phyloP scores from a whole-genome alignment of 208 protist species.

The Leishmania guyanensis region DNA sequence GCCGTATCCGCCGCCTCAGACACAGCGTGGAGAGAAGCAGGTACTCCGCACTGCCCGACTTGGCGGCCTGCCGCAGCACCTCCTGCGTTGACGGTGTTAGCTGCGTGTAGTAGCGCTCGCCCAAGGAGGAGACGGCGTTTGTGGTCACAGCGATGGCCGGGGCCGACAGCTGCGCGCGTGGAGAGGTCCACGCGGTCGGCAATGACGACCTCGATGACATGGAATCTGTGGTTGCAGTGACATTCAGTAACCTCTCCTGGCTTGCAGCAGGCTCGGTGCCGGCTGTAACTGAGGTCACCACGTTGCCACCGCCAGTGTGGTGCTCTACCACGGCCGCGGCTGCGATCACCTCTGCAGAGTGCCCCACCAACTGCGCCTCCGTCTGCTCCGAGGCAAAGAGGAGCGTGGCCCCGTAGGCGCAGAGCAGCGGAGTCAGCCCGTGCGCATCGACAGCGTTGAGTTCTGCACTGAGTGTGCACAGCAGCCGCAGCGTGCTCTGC shows the following conservation, averaged over 20 bases:
- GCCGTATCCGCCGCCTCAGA: neutral
- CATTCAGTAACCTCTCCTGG: neutral
- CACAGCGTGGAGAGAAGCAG: neutral
- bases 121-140: conserved; percentile 10
- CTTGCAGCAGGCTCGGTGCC: neutral
- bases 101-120: conserved; percentile 14
- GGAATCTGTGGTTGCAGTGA: neutral
- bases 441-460: conserved; percentile 39
- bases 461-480: conserved; percentile 13
- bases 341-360: conserved; percentile 16
- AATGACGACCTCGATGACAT: neutral
- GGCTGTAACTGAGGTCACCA: neutral
- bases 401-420: conserved; percentile 41
- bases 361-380: conserved; percentile 12
- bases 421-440: conserved; percentile 43
- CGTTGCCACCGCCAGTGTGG: neutral
- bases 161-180: conserved; percentile 2
- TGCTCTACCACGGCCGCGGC: conserved; percentile 1
- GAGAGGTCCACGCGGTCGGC: neutral
- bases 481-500: conserved; percentile 17
- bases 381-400: conserved; percentile 36
- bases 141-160: conserved; percentile 10
- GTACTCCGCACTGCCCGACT: conserved; percentile 18
- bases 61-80: conserved; percentile 19
- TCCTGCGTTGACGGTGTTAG: conserved; percentile 19